phyloP scores from a whole-genome alignment of 1,284 basidiomycete genomes.

The Pseudozyma pruni region DNA sequence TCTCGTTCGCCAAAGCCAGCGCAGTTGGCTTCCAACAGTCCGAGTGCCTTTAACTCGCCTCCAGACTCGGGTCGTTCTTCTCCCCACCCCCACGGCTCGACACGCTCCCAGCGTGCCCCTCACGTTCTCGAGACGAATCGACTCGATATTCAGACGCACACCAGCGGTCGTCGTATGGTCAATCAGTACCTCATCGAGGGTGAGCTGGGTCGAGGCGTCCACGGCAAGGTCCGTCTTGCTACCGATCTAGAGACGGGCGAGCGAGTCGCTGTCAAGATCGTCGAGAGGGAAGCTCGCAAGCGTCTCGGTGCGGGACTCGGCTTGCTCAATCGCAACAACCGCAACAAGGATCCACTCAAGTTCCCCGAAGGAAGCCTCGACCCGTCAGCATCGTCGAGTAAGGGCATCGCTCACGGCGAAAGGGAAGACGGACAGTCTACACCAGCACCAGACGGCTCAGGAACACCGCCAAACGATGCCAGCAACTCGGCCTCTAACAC shows the following conservation, averaged over 20 bases:
- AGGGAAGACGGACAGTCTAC: neutral
- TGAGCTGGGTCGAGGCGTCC: constrained; percentile 65
- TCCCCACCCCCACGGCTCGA: constrained; percentile 22
- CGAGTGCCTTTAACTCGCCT: constrained; percentile 36
- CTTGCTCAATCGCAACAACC: constrained; percentile 25
- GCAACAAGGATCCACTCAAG: constrained; percentile 24
- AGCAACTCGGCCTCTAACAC: constrained; percentile 23
- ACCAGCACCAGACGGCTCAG: neutral
- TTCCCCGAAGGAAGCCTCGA: constrained; percentile 7
- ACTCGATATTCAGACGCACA: constrained; percentile 62
- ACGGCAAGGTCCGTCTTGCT: constrained; percentile 64
- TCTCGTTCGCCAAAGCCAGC: constrained; percentile 2
- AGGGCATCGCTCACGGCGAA: too few relatives aligned
- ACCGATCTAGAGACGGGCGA: constrained; percentile 61
- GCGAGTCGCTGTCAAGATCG: constrained; percentile 66
- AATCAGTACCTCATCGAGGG: constrained; percentile 66
- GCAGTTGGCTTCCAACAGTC: constrained; percentile 19
- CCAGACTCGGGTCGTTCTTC: constrained; percentile 40
- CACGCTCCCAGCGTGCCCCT: constrained; percentile 21
- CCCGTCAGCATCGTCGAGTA: neutral
- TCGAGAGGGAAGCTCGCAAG: constrained; percentile 61
- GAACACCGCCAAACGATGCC: constrained; percentile 22
- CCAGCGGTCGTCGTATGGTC: constrained; percentile 65
- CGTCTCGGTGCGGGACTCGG: constrained; percentile 53
- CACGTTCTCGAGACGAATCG: constrained; percentile 60